Base-by-base conservation (phyloP, 495 filamentous ascomycete genomes). In the Neurospora terricola region DNA sequence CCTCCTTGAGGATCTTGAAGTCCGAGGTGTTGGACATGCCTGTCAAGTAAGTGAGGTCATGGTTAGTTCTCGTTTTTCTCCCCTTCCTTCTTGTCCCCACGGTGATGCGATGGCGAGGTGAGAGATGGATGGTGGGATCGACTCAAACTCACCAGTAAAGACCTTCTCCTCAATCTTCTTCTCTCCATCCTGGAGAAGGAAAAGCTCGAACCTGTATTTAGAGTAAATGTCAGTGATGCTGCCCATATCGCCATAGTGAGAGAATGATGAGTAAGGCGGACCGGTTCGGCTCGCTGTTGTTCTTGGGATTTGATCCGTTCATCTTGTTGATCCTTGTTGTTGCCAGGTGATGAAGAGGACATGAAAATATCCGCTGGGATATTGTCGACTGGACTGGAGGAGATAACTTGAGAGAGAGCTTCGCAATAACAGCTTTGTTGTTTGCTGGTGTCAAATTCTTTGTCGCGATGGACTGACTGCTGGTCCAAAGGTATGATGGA, bases 1-100 rank as follows among this genome's bases (percentile, higher is more conserved):
- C 96, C 80, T 99, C 96, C 82, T 97, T 98, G 80, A 93, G 90
- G 83, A 99, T 91, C 71, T 90, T 91, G 85, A 99, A 98, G 80
- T 97, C 91, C 21, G 94, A 91, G 76, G 89, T 86, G 84, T 96
- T 88, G 77, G 94, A 85, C 87, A 90, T 92, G 74, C 94, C 94
- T 97, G 70, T 34, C 34, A 34, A 34, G 34, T 36, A 48, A 80
- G 38, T 81, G 71, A 70, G 59, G 38, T 38, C 39, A 42, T 42
- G 39, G 39, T 42, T 5, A 42, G 12, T 69, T 37, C 45, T 75
- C 7, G 34, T 43, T 16, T 14, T n/a, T 34, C 6, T 36, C 30
- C 34, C 34, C 34, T 34, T 70, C 12, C 69, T 34, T 36, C n/a
- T 30, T 54, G 12, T 45, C 18, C 42, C 42, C 18, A n/a, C 1